Percentiles rank a stretch among this genome's conserved stretches.
Evolutionary conservation across 129 eudicot genomes (phyloP).

Genomic region (Cynara cardunculus): DNA sequence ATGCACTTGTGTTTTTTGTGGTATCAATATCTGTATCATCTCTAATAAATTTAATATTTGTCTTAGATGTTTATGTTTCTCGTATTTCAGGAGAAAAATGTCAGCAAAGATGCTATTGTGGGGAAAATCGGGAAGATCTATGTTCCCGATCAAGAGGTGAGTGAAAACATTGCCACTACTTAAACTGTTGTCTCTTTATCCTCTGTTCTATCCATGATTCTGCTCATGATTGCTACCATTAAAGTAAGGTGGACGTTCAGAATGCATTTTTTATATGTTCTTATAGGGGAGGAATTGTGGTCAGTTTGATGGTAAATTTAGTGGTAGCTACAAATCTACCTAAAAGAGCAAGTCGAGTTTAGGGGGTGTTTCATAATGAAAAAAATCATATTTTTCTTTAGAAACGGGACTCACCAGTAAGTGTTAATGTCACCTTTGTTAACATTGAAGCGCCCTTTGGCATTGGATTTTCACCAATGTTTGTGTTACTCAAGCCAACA

Average conservation of each 20-base stretch:
- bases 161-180: background rate
- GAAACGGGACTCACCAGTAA: too few species aligned
- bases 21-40: background rate
- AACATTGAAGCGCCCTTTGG: too few species aligned
- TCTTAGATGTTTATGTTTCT: background rate
- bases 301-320: background rate
- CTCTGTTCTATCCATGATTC: background rate
- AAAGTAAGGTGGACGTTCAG: background rate
- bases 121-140: conserved; percentile 86
- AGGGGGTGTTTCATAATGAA: background rate
- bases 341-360: background rate
- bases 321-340: background rate
- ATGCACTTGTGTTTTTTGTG: background rate
- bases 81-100: conserved; percentile 74
- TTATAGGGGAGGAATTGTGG: background rate
- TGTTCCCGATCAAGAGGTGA: conserved; percentile 88
- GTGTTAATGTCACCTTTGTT: too few species aligned
- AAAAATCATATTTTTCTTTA: background rate
- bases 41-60: too few species aligned
- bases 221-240: background rate
- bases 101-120: conserved; percentile 60
- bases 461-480: too few species aligned
- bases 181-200: background rate
- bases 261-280: background rate
- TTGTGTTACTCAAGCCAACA: too few species aligned